Evolutionary conservation across 768 basidiomycete genomes (phyloP), one percentile per base, ranked within the genome.

Genomic region (Mycena polygramma): DNA sequence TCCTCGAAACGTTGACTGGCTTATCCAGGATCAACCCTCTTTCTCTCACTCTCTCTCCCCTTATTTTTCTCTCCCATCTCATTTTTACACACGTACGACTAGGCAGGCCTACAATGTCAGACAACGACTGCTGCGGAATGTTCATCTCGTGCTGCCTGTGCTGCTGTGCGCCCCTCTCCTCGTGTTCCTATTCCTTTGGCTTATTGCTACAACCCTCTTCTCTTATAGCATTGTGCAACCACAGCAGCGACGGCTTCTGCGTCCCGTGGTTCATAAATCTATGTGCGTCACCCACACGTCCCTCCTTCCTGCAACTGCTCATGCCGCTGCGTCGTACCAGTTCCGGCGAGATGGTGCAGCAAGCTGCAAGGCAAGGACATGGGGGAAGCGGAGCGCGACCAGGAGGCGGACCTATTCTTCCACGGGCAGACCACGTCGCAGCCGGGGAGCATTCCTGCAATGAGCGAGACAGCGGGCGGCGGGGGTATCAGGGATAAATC

Each of bases 401-500:
- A 36, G 0, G 66, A 68, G 35, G 66, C 66, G 4, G 58, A 17
- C n/a, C 52, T 68, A 1, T 68, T 68, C 57, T 7, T 7, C 39
- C 49, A 66, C 11, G 36, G n/a, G 4, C 60, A 45, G 19, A 60
- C 20, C 52, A 54, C 24, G 45, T 9, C 22, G 26, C 66, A 67
- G 20, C 66, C 66, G 1, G n/a, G 35, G 10, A 39, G 35, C 10
- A 22, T 54, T 17, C 51, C 59, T 11, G 2, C 46, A 11, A 60
- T 30, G 48, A 54, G 19, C 30, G 19, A 20, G 10, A 54, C 15
- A 19, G 35, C 49, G 6, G 48, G 61, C 1, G 61, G 37, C 15
- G 22, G 35, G n/a, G 57, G 49, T 48, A 60, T 68, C 14, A 51
- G 66, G 15, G 66, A 68, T 52, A 68, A 68, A 35, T 61, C 66